Conservation (phyloP, 192 early-diverging fungal species). For the Coemansia sp. region DNA sequence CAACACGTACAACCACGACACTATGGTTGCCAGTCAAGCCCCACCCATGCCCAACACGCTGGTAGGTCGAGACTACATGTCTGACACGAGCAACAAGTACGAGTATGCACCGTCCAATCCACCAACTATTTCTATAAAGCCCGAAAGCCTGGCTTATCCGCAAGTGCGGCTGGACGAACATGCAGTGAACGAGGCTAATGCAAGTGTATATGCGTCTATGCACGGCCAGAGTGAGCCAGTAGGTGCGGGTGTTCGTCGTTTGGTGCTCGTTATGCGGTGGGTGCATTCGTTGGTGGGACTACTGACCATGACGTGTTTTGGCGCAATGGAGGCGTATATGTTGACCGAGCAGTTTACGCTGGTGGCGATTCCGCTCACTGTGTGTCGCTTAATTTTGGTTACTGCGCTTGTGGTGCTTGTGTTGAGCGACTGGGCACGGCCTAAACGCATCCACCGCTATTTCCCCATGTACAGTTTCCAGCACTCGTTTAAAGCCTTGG, state of each 20-base stretch:
- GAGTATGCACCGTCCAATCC: too few relatives aligned
- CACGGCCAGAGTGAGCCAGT: neutral
- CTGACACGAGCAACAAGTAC: neutral
- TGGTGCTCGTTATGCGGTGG: slow-evolving; percentile 20
- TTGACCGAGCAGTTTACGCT: slow-evolving; percentile 16
- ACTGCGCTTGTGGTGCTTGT: slow-evolving; percentile 20
- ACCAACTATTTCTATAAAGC: too few relatives aligned
- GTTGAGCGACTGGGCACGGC: slow-evolving; percentile 32
- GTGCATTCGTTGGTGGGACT: slow-evolving; percentile 10
- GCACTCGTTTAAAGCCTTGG: slow-evolving; percentile 32
- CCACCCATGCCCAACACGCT: neutral
- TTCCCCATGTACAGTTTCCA: slow-evolving; percentile 44
- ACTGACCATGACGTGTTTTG: slow-evolving; percentile 20
- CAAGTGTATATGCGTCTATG: neutral
- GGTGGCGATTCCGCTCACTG: slow-evolving; percentile 32
- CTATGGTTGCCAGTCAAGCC: neutral
- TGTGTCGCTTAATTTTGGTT: slow-evolving; percentile 37
- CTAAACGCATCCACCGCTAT: slow-evolving; percentile 15
- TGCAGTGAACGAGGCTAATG: too few relatives aligned
- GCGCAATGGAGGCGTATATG: slow-evolving; percentile 45
- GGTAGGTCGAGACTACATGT: neutral
- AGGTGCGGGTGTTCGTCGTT: neutral
- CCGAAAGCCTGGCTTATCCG: too few relatives aligned
- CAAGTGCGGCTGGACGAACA: too few relatives aligned
- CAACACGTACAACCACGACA: neutral